Evolutionary conservation across 1,284 basidiomycete species (phyloP).

Genomic region (Erythrobasidium hasegawianum): DNA sequence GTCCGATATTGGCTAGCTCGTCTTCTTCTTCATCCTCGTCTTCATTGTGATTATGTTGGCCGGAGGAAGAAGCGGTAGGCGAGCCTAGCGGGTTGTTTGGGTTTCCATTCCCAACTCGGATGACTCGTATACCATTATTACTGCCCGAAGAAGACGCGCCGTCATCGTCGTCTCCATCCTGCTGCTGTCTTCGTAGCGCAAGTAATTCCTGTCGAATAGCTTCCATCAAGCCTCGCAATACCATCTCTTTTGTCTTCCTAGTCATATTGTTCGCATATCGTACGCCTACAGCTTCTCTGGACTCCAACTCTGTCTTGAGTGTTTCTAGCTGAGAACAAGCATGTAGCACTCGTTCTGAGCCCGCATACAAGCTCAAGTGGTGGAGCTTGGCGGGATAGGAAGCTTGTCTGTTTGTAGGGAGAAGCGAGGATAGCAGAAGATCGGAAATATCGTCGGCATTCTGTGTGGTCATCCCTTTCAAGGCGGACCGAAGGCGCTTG

Average conservation of each 20-base stretch:
- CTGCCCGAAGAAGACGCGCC: no score
- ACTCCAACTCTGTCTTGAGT: conserved; percentile 29
- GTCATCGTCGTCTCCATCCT: conserved; percentile 9
- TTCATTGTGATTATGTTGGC: background rate
- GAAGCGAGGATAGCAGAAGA: conserved; percentile 23
- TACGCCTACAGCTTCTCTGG: conserved; percentile 34
- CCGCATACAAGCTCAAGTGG: conserved; percentile 11
- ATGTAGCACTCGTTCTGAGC: conserved; percentile 29
- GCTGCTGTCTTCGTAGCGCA: conserved; percentile 33
- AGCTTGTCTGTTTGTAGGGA: conserved; percentile 3
- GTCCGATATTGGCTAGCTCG: conserved; percentile 39
- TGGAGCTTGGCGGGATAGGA: conserved; percentile 24
- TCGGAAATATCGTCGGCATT: conserved; percentile 29
- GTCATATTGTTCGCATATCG: conserved; percentile 34
- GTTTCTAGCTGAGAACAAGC: conserved; percentile 33
- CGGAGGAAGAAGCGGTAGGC: background rate
- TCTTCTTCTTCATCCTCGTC: conserved; percentile 42
- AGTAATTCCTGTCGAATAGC: conserved; percentile 43
- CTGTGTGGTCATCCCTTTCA: background rate
- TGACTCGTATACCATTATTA: background rate
- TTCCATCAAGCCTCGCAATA: conserved; percentile 39
- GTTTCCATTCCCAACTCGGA: background rate
- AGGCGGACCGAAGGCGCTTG: conserved; percentile 8
- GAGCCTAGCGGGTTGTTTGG: background rate
- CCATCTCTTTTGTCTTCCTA: conserved; percentile 38